A percentile compares a stretch with the other conserved stretches of the same genome.
Conservation (phyloP, 73 alveolate genomes). For the Blepharisma stoltei region DNA sequence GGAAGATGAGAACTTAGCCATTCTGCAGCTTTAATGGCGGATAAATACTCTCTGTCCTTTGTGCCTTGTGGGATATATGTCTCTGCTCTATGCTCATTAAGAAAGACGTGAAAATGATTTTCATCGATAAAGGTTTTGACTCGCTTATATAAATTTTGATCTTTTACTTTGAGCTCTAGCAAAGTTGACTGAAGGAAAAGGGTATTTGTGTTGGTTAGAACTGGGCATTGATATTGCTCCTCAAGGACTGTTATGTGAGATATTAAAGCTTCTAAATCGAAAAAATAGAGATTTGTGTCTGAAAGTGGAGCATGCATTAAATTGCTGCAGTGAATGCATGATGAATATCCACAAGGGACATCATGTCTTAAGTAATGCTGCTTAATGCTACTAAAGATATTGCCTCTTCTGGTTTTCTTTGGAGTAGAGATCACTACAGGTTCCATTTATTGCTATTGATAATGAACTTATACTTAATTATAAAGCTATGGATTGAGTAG, state of each 20-base stretch:
- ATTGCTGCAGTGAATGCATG: conserved; percentile 16
- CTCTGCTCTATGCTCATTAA: neutral
- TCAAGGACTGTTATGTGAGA: conserved; percentile 10
- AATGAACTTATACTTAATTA: no score
- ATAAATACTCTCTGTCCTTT: neutral
- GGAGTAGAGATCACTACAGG: conserved; percentile 16
- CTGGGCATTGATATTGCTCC: neutral
- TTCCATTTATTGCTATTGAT: neutral
- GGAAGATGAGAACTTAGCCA: neutral
- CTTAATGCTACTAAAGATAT: neutral
- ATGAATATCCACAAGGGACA: neutral
- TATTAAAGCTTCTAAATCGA: neutral
- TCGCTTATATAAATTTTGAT: neutral
- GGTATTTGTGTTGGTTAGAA: neutral
- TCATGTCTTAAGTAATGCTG: neutral
- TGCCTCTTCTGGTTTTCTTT: conserved; percentile 22
- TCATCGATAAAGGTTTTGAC: conserved; percentile 1
- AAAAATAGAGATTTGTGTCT: neutral
- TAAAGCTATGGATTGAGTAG: no score
- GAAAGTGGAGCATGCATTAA: neutral
- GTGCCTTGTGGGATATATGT: neutral
- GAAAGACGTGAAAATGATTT: conserved; percentile 12
- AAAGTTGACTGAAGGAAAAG: neutral
- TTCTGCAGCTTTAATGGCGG: neutral
- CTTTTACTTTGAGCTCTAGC: neutral